Evolutionary conservation across 2,329 filamentous ascomycete species (phyloP), one percentile per base, ranked within the genome.

Genomic region (Aspergillus bombycis): DNA sequence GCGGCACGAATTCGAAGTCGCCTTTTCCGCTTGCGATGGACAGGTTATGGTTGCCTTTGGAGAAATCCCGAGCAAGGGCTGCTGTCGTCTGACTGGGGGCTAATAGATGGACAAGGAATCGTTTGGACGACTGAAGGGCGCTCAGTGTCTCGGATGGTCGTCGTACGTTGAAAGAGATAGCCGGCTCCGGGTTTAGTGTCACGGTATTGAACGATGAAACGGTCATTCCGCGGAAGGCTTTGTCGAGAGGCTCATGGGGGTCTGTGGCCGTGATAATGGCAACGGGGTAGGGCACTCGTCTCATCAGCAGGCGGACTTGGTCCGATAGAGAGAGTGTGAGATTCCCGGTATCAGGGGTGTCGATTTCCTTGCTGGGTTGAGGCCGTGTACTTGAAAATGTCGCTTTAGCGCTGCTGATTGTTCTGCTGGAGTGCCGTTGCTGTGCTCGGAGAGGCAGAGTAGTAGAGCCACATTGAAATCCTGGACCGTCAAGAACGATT

Each of bases 161-260:
- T 58, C 82, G 83, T 61, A 89, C 80, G 65, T 89, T 89, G 80
- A 89, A 89, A 1, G 85, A 86, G 30, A 89, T 79, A n/a, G 86
- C 79, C 0, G 87, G 85, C 1, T 72, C 67, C 1, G 87, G 87
- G 34, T 79, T 71, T 3, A 89, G 76, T 0, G 85, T 83, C 16
- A 89, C 84, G 4, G 86, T 86, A 64, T 78, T 87, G 74, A 89
- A 84, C 1, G 86, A 89, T 3, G 87, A 89, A 36, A 89, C 83
- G 10, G 86, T 88, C 68, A 87, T 85, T 48, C 83, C 85, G 41
- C 81, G 78, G 65, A 79, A 80, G 14, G 71, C 70, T 46, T 68
- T 63, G 28, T 72, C 63, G 54, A 67, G 46, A n/a, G 65, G 65
- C 21, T 69, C 68, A 34, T 70, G 69, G 41, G 77, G 75, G 34